Evolutionary conservation across 163 green algal genomes (phyloP).

Genomic region (Chlamydomonas reinhardtii): DNA sequence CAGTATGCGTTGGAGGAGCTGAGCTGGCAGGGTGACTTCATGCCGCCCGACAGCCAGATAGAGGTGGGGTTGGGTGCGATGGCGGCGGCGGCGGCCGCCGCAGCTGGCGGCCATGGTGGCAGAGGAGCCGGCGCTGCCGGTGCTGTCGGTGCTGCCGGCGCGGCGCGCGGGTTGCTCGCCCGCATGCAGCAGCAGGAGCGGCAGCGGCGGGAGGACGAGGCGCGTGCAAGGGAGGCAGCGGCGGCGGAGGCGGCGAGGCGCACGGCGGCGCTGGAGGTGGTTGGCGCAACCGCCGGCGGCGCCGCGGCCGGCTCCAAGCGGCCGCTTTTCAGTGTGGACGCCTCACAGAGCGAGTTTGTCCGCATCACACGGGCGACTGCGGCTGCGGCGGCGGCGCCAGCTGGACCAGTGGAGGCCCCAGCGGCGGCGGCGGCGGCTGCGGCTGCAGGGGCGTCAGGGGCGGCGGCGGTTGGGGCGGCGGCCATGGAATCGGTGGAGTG

Average conservation of each 20-base stretch:
- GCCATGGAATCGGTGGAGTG: too few species aligned
- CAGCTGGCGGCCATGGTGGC: background rate
- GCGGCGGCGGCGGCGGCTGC: too few species aligned
- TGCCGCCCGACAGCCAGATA: slow-evolving; percentile 25
- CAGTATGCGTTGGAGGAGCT: slow-evolving; percentile 19
- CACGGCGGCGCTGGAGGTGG: background rate
- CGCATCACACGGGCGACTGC: too few species aligned
- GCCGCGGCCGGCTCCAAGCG: background rate
- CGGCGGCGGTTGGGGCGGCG: too few species aligned
- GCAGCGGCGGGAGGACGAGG: background rate
- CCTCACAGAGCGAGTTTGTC: background rate
- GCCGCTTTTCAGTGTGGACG: background rate
- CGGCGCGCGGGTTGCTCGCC: too few species aligned
- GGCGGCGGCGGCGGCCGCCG: slow-evolving; percentile 2
- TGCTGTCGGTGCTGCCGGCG: too few species aligned
- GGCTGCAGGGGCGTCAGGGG: too few species aligned
- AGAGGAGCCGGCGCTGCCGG: too few species aligned
- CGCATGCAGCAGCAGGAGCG: background rate
- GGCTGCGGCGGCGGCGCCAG: too few species aligned
- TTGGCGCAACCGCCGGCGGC: too few species aligned
- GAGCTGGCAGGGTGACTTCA: background rate
- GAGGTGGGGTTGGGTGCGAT: background rate
- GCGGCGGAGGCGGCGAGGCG: background rate
- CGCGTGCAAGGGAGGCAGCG: background rate
- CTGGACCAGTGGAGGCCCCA: too few species aligned